A percentile compares a stretch with the other conserved stretches of the same genome.
phyloP scores from a whole-genome alignment of 192 early-diverging fungal genomes.

The Backusella psychrophila region DNA sequence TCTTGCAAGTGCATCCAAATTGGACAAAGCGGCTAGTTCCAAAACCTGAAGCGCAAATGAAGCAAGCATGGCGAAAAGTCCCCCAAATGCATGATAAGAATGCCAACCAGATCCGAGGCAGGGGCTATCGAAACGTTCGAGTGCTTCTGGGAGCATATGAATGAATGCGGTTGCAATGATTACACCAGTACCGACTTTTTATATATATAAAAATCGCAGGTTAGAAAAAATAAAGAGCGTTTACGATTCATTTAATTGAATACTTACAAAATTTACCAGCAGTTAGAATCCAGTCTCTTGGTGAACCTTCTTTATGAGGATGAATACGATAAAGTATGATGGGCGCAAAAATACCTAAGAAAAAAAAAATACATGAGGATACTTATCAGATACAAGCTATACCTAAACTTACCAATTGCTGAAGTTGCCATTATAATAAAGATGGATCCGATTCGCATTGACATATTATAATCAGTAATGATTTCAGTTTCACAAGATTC shows the following conservation, averaged over 20 bases:
- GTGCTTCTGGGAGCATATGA: conserved; percentile 64
- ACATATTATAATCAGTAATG: conserved; percentile 25
- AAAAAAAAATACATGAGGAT: not conserved
- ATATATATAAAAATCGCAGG: not conserved
- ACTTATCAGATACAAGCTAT: not conserved
- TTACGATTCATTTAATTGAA: not conserved
- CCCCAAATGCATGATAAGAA: conserved; percentile 27
- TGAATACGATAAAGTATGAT: conserved; percentile 21
- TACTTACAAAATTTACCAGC: conserved; percentile 26
- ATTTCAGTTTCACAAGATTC: conserved; percentile 8
- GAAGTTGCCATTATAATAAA: conserved; percentile 31
- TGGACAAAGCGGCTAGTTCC: conserved; percentile 29
- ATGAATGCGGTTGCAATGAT: conserved; percentile 75
- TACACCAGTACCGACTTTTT: conserved; percentile 53
- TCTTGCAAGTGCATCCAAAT: not conserved
- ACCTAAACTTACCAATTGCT: conserved; percentile 26
- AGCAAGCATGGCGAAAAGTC: conserved; percentile 34
- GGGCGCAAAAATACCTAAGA: conserved; percentile 27
- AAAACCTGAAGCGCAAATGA: conserved; percentile 34
- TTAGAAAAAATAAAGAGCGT: not conserved
- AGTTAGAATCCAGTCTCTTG: conserved; percentile 18
- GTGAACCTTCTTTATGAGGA: conserved; percentile 1
- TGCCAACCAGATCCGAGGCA: conserved; percentile 33
- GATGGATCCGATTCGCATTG: conserved; percentile 24
- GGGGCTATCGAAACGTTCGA: conserved; percentile 30